Evolutionary conservation across 2,329 filamentous ascomycete species (phyloP), one percentile per base, ranked within the genome.

Genomic region (Ceratocystiopsis sp.): DNA sequence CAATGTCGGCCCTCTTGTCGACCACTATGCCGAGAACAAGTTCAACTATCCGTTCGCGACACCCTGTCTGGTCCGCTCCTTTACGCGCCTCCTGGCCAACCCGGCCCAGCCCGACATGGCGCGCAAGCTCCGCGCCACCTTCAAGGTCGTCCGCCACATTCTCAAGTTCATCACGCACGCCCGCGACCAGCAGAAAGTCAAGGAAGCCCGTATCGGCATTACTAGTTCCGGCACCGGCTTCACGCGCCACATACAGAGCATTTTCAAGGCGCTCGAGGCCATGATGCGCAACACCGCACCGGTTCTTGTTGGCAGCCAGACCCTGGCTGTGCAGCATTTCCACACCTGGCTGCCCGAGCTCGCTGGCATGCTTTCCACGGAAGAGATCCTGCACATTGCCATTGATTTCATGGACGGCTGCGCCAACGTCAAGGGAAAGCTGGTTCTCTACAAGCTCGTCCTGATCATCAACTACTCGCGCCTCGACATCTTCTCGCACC

Each of bases 311-410:
- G 91, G 91, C 33, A 96, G 84, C 49, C 93, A 98, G 61, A 96
- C 91, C 0, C 66, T 98, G 41, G 78, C 93, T 3, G 86, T 96
- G 13, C 91, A 98, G 59, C 85, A 96, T 58, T 93, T 96, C 58
- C 89, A 96, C 56, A 83, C 84, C 0, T 98, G 91, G 91, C 66
- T 98, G n/a, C 89, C 91, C 0, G 89, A 96, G 56, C 73, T 98
- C 11, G 69, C 75, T 0, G 76, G 79, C 2, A 68, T 91, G 35
- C 69, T 96, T 55, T 74, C 72, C 4, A 78, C 80, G 0, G 80
- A 86, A 53, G 89, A 96, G 57, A 89, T 95, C 38, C 66, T 95
- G 42, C 81, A 93, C 53, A 81, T 95, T 49, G 85, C 87, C 36
- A 84, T 93, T 48, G 84, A 89, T 60, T 93, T 96, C 55, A 80